Base-by-base conservation (phyloP, 495 filamentous ascomycete genomes). In the Neurospora pannonica region DNA sequence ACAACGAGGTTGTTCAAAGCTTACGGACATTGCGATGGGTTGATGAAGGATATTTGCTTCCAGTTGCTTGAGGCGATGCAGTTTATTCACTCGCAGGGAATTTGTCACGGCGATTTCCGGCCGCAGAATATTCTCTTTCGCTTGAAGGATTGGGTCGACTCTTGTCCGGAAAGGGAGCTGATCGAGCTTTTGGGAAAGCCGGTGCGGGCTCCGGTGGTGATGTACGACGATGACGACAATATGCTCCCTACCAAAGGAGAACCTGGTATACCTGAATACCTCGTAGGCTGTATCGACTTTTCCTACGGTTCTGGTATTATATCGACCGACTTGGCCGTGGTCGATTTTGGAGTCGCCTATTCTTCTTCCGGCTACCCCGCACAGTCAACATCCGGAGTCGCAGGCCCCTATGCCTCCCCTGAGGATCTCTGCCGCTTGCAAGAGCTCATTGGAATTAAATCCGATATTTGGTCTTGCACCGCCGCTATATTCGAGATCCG, bases 21-120 rank as follows among this genome's bases (percentile, higher is more conserved):
- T 5, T 40, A 69, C 28, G 74, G 70, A 4, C 71, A 77, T 38
- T 75, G 75, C 4, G 70, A 15, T 4, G 69, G 19, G 7, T 6
- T 38, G 10, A 62, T 77, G 46, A 78, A 71, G 43, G 43, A 72
- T 19, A 69, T 79, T 11, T 79, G 76, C 24, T 75, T 69, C 17
- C 79, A 83, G 70, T 21, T 79, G 4, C 74, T 75, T 4, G 9
- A 75, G 42, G 79, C 76, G 6, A 75, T 83, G 67, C 71, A 77
- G 38, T 77, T 74, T 39, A 79, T 84, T 0, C 82, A 83, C 48
- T 72, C 72, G 2, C 38, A 73, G 39, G 76, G 76, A 2, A 79
- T 83, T 2, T 81, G 79, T 40, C 82, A 84, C 67, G 79, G 79
- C 19, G 80, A 78, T 78, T 70, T 80, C 10, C 75, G 73, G 1